These are phyloP conservation scores for Pestalotiopsis sp. DNA, from an alignment of 2,329 filamentous ascomycete genomes.

Conservation along the genomic window DNA sequence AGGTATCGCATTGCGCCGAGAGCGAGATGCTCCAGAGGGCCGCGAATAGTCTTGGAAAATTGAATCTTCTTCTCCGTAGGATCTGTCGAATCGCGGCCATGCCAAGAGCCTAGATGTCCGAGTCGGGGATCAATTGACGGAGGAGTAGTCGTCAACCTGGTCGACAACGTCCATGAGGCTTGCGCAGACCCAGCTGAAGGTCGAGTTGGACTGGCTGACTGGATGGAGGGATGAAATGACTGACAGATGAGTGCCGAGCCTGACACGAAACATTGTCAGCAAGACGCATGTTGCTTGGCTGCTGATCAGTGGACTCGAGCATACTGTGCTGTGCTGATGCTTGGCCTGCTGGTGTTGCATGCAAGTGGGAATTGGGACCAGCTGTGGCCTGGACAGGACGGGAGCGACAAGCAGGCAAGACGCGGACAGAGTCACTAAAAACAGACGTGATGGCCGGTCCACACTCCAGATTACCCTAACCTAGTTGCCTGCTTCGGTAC, in stretches of 20 bases:
- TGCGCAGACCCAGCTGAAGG: constrained; percentile 10
- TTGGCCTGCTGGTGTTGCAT: neutral
- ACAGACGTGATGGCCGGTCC: neutral
- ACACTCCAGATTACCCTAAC: neutral
- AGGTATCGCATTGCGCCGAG: neutral
- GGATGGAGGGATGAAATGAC: neutral
- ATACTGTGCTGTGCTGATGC: neutral
- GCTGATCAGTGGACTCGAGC: neutral
- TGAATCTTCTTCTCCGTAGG: too few species aligned
- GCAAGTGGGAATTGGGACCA: neutral
- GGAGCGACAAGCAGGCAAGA: neutral
- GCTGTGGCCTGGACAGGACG: neutral
- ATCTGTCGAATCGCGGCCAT: too few species aligned
- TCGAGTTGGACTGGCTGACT: neutral
- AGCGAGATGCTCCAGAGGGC: neutral
- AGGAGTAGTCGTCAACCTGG: constrained; percentile 6
- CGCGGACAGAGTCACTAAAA: neutral
- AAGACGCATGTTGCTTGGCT: neutral
- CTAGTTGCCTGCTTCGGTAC: neutral
- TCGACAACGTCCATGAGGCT: neutral
- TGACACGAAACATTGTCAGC: neutral
- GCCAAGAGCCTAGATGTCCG: neutral
- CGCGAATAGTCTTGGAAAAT: too few species aligned
- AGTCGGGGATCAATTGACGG: constrained; percentile 10
- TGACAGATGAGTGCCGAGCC: neutral